A percentile compares a stretch with the other conserved stretches of the same genome.
Evolutionary conservation across 345 rosid genomes (phyloP).

Genomic region (Trapa incisa): DNA sequence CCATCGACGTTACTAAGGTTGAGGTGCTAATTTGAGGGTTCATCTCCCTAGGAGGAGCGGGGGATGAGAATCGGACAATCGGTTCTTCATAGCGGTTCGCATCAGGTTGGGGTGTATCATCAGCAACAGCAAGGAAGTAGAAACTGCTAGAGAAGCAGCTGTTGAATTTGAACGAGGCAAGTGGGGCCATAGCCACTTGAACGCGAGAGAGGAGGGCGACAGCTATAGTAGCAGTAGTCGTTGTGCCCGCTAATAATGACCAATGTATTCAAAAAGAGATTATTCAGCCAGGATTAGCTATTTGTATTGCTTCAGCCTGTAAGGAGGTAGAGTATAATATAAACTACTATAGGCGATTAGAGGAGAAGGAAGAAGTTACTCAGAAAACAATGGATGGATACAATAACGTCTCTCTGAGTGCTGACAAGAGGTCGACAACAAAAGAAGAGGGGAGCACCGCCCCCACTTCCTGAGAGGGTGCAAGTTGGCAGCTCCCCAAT

Average conservation of each 20-base stretch:
- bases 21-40: neutral
- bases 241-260: neutral
- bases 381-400: constrained; percentile 24
- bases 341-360: constrained; percentile 8
- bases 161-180: constrained; percentile 7
- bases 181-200: constrained; percentile 32
- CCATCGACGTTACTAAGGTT: neutral
- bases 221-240: constrained; percentile 23
- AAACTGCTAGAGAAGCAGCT: neutral
- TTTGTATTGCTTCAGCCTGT: neutral
- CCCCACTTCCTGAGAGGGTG: constrained; percentile 34
- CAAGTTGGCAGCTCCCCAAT: constrained; percentile 49
- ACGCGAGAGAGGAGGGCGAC: constrained; percentile 34
- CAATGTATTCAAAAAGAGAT: constrained; percentile 5
- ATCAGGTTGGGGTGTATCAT: constrained; percentile 17
- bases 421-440: constrained; percentile 16
- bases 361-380: constrained; percentile 15
- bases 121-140: neutral
- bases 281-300: constrained; percentile 9
- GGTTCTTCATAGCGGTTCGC: constrained; percentile 29
- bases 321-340: constrained; percentile 6
- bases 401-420: constrained; percentile 18
- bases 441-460: constrained; percentile 35
- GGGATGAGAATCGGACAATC: constrained; percentile 21
- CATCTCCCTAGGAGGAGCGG: neutral